Base-by-base conservation (phyloP, 1,139 yeast genomes). In the Pichia sp. region DNA sequence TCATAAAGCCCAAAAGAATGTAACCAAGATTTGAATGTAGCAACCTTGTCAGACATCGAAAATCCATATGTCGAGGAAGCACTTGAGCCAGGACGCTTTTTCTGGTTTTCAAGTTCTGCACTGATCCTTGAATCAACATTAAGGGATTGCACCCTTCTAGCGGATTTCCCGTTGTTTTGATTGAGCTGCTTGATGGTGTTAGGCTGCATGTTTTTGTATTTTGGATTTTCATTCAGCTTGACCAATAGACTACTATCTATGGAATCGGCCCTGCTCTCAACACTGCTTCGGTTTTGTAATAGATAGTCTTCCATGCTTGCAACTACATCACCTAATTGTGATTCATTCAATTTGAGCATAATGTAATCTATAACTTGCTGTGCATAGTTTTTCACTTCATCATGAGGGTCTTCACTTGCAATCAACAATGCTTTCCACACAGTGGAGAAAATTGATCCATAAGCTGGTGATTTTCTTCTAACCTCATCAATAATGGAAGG, bases 401-500 rank as follows among this genome's bases (percentile, higher is more conserved):
- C 74, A 68, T 87, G 95, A 0, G 99, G 97, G 69, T 93, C 99
- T 62, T 87, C 95, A 1, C 96, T 80, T 45, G 90, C 72, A 50
- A 90, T 83, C 51, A 95, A 74, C 41, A 93, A 70, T 0, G 95
- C 84, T 62, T 90, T 87, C 97, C 98, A 93, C 16, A 87, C 80
- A 1, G 95, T 87, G 56, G 90, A 81, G 68, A 86, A 90, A n/a
- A 90, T 80, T 0, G 96, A 85, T 1, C 96, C 96, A 67, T 88
- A 87, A 0, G 96, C 87, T 0, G 90, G 90, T 0, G 84, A 81
- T 55, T 74, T 76, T 62, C 80, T 79, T 55, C 87, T 74, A 58
- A 81, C 79, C 53, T 83, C 87, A 57, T 81, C 84, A 45, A 84
- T 75, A 53, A 73, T 70, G 53, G 78, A 76, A 4, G 87, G 82